These are phyloP conservation scores for Talaromyces sp. DNA, from an alignment of 2,329 filamentous ascomycete species.

Conservation along the genomic window DNA sequence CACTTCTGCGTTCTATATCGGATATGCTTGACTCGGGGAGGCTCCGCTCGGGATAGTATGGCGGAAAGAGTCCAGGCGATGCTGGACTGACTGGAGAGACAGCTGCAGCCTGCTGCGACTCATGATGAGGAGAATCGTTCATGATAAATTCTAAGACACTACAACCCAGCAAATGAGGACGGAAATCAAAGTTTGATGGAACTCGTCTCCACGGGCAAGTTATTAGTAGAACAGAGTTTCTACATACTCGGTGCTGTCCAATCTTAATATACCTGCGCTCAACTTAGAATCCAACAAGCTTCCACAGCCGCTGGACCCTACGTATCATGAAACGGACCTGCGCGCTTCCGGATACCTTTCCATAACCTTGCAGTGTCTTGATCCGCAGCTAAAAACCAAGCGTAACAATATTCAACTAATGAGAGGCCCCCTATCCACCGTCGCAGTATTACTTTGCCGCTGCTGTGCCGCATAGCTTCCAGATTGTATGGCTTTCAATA, in stretches of 20 bases:
- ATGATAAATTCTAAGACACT: neutral
- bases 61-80: neutral
- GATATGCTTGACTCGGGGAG: neutral
- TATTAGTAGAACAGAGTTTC: neutral
- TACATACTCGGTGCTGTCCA: neutral
- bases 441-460: neutral
- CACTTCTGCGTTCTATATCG: neutral
- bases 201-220: neutral
- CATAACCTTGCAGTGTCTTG: neutral
- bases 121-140: neutral
- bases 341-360: neutral
- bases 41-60: neutral
- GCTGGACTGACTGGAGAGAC: neutral
- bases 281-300: neutral
- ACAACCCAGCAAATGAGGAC: neutral
- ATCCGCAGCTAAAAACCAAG: neutral
- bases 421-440: neutral
- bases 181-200: neutral
- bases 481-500: neutral
- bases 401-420: neutral
- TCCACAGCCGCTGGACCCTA: neutral
- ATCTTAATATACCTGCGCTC: neutral
- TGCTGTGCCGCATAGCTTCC: neutral
- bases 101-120: neutral
- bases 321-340: constrained; percentile 8